A percentile compares a stretch with the other conserved stretches of the same genome.
Evolutionary conservation across 2,329 filamentous ascomycete genomes (phyloP).

Genomic region (Monosporascus sp.): DNA sequence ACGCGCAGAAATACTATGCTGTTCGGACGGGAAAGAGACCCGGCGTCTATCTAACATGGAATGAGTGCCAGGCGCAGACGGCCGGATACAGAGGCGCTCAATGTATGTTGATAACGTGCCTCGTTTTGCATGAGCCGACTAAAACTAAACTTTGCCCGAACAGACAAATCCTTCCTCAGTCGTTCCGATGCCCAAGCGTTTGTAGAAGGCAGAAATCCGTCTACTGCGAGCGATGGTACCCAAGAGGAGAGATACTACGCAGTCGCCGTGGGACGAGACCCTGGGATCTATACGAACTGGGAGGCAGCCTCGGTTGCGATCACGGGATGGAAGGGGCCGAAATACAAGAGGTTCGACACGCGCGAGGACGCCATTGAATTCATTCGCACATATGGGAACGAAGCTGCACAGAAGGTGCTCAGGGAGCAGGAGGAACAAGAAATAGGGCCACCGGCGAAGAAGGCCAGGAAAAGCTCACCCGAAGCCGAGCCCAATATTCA

Average conservation of each 20-base stretch:
- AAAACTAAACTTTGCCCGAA: conserved; percentile 4
- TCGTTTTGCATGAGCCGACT: not conserved
- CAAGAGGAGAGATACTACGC: conserved; percentile 51
- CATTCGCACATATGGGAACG: conserved; percentile 48
- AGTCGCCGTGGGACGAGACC: conserved; percentile 51
- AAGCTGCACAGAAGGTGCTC: conserved; percentile 36
- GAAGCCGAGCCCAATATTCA: conserved; percentile 28
- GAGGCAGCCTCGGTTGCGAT: conserved; percentile 67
- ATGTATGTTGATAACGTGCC: conserved; percentile 48
- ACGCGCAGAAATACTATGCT: conserved; percentile 55
- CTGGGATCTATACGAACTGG: conserved; percentile 62
- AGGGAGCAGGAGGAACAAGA: conserved; percentile 39
- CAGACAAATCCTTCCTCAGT: conserved; percentile 75
- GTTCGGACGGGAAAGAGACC: conserved; percentile 51
- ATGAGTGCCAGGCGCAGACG: conserved; percentile 57
- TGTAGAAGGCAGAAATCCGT: conserved; percentile 54
- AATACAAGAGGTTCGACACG: conserved; percentile 64
- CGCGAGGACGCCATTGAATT: conserved; percentile 72
- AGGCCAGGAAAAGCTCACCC: conserved; percentile 20
- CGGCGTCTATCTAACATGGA: conserved; percentile 57
- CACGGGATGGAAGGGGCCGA: conserved; percentile 62
- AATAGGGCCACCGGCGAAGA: conserved; percentile 28
- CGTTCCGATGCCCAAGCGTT: conserved; percentile 75
- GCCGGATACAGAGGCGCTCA: conserved; percentile 57
- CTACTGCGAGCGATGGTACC: conserved; percentile 30